phyloP scores from a whole-genome alignment of 306 rosid genomes.

The Boehmeria nivea region DNA sequence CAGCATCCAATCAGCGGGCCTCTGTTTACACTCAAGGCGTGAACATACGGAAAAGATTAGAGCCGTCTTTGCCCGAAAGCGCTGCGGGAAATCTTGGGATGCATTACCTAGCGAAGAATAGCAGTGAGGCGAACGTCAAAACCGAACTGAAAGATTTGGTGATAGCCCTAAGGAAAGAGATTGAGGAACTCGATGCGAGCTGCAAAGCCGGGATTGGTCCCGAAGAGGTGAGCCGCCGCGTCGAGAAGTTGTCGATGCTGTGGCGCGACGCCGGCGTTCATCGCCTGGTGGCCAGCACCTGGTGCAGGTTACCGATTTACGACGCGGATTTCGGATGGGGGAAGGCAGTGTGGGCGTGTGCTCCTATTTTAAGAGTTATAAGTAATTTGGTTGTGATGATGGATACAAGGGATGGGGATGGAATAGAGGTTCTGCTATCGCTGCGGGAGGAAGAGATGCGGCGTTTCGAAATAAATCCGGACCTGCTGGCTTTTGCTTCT shows the following conservation, averaged over 20 bases:
- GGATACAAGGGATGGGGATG: slow-evolving; percentile 22
- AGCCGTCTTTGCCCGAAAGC: too few relatives aligned
- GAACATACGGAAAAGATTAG: too few relatives aligned
- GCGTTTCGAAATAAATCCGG: slow-evolving; percentile 12
- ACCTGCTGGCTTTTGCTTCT: slow-evolving; percentile 11
- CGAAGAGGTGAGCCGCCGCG: neutral
- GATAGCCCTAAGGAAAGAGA: too few relatives aligned
- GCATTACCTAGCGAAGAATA: too few relatives aligned
- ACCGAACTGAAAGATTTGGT: too few relatives aligned
- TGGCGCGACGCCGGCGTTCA: neutral
- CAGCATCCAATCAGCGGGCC: neutral
- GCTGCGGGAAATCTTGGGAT: too few relatives aligned
- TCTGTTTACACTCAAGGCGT: too few relatives aligned
- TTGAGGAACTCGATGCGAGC: too few relatives aligned
- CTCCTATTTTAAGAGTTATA: neutral
- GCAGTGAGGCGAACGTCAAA: too few relatives aligned
- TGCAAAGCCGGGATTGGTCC: too few relatives aligned
- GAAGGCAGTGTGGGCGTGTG: slow-evolving; percentile 25
- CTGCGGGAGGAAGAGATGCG: slow-evolving; percentile 6
- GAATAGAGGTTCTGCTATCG: slow-evolving; percentile 18
- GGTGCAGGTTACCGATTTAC: slow-evolving; percentile 21
- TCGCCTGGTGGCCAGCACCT: slow-evolving; percentile 14
- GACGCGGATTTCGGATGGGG: slow-evolving; percentile 30
- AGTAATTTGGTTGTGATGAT: slow-evolving; percentile 11
- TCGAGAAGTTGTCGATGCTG: neutral